Evolutionary conservation across 192 early-diverging fungal genomes (phyloP), one percentile per base, ranked within the genome.

Genomic region (Spinellus fusiger): DNA sequence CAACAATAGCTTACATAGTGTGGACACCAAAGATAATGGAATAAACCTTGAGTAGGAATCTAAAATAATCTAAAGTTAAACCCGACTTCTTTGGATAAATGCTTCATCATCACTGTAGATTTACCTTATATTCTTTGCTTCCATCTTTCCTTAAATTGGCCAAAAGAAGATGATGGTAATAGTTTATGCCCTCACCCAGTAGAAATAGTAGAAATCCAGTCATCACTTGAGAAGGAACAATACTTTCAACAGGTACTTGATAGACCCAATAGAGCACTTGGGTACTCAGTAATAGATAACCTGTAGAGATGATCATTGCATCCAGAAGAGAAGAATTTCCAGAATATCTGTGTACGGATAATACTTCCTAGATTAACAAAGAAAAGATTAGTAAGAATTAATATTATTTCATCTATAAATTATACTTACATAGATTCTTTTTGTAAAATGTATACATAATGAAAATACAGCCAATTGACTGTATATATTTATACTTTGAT

Each of bases 1-100:
- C n/a, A n/a, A n/a, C n/a, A n/a, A n/a, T n/a, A n/a, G n/a, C 56
- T 61, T 61, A 64, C 69, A 61, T 70, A 70, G 27, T 70, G 69
- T 26, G 69, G 69, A 38, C 69, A 70, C 69, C 69, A 70, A 15
- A 60, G 7, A 34, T 47, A 70, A 5, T 33, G 23, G 37, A 70
- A 70, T 22, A 70, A 46, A 13, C 62, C 69, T 3, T 38, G 49
- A 35, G 47, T 32, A 2, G 69, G 69, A 15, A 70, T 61, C 69
- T 70, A 29, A 7, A 46, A 7, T 10, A 32, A 23, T n/a, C 23
- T 2, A 34, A 25, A n/a, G 15, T 10, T 47, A 28, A 44, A 0
- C 10, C 7, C 10, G 1, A 5, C 9, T 50, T 23, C 28, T 18
- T 48, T 55, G 8, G 15, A 13, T 35, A 26, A 53, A 44, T 9